phyloP scores from a whole-genome alignment of 179 eudicot genomes.

The Corrigiola litoralis region DNA sequence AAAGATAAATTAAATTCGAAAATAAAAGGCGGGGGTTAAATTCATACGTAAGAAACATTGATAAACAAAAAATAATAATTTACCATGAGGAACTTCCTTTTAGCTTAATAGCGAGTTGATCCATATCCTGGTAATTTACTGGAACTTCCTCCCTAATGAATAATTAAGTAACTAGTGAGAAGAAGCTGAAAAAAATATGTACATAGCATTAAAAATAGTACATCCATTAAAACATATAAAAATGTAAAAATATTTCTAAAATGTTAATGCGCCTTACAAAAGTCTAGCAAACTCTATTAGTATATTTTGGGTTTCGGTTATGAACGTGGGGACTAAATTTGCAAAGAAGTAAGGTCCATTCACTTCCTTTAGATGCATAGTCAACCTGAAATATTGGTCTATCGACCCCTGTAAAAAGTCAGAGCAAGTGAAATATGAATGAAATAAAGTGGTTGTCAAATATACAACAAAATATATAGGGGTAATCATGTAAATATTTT shows the following conservation, averaged over 20 bases:
- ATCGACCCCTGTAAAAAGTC: conserved; percentile 12
- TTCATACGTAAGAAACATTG: too few relatives aligned
- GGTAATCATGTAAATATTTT: too few relatives aligned
- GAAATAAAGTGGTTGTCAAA: too few relatives aligned
- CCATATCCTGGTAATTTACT: conserved; percentile 14
- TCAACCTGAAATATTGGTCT: conserved; percentile 14
- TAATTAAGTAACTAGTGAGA: background rate
- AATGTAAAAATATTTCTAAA: background rate
- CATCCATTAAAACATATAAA: background rate
- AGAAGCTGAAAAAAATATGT: background rate
- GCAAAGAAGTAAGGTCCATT: conserved; percentile 26
- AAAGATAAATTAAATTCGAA: too few relatives aligned
- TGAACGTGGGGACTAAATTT: conserved; percentile 23
- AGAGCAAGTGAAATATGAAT: background rate
- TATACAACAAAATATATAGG: too few relatives aligned
- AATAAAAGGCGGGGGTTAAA: too few relatives aligned
- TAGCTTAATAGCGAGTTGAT: conserved; percentile 28
- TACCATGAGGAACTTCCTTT: conserved; percentile 27
- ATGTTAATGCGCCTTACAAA: conserved; percentile 7
- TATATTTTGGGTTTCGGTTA: conserved; percentile 14
- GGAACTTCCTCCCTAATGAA: conserved; percentile 1
- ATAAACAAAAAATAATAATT: too few relatives aligned
- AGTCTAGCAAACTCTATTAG: conserved; percentile 7
- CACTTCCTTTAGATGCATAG: conserved; percentile 10
- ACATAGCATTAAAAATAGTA: too few relatives aligned